Conservation (phyloP, 805 yeast genomes). For the Kazachstania africana region DNA sequence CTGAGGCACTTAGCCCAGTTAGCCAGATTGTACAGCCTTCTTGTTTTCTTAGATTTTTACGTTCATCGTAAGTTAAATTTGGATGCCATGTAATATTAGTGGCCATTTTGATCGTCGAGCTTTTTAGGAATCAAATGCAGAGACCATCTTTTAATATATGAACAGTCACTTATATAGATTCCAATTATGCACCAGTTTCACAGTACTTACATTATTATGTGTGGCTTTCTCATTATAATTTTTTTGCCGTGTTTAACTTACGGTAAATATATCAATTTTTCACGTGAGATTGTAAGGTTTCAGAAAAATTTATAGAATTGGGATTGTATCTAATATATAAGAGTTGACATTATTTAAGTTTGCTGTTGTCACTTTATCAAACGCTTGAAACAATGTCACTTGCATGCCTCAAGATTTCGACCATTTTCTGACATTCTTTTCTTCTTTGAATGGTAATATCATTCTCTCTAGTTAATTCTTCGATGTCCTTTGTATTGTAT, state of each 20-base stretch:
- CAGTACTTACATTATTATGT: no score
- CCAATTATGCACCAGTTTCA: no score
- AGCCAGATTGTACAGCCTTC: slow-evolving; percentile 88
- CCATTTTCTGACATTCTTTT: slow-evolving; percentile 91
- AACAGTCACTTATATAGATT: no score
- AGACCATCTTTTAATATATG: no score
- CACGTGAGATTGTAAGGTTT: no score
- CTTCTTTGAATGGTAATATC: slow-evolving; percentile 89
- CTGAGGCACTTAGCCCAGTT: slow-evolving; percentile 91
- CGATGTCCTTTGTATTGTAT: slow-evolving; percentile 58
- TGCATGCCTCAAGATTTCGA: slow-evolving; percentile 80
- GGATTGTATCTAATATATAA: no score
- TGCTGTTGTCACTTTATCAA: no score
- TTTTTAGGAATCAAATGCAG: neutral
- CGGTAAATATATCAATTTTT: no score
- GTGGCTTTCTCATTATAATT: no score
- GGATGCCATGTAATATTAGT: slow-evolving; percentile 95
- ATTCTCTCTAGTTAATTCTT: slow-evolving; percentile 77
- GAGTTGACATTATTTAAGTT: no score
- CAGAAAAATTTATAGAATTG: no score
- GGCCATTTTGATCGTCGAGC: slow-evolving; percentile 44
- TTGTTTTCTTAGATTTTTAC: slow-evolving; percentile 61
- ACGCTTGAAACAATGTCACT: slow-evolving; percentile 65
- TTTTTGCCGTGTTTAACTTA: no score
- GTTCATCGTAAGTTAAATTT: slow-evolving; percentile 75